Percentiles rank a stretch among this genome's conserved stretches.
Conservation (phyloP, 2,329 filamentous ascomycete genomes). For the Magnaporthiopsis incrustans region DNA sequence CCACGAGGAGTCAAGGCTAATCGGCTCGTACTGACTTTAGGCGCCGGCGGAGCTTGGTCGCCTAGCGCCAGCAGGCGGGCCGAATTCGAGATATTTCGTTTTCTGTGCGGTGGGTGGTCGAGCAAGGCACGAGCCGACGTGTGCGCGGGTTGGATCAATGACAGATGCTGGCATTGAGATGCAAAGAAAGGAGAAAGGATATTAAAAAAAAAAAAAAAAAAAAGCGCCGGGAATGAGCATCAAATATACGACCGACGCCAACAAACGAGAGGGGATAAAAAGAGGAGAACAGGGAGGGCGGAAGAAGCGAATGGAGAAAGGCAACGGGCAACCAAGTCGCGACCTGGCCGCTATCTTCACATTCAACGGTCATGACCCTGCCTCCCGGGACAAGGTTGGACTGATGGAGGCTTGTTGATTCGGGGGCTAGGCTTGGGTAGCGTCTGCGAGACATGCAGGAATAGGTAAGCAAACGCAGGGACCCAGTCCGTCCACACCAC, state of each 20-base stretch:
- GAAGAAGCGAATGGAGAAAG: background rate
- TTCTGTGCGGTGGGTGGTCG: background rate
- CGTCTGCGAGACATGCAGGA: slow-evolving; percentile 10
- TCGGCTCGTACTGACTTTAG: background rate
- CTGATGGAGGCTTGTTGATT: background rate
- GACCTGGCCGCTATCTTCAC: background rate
- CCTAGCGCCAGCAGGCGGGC: no score
- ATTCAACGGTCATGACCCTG: background rate
- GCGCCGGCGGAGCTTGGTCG: no score
- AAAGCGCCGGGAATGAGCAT: background rate
- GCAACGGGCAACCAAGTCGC: no score
- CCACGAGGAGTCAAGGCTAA: background rate
- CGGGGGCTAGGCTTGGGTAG: background rate
- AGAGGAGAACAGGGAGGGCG: background rate
- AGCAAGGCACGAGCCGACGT: no score
- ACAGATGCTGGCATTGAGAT: background rate
- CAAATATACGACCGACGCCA: background rate
- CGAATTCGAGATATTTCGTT: background rate
- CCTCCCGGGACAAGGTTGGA: no score
- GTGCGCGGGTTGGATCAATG: background rate
- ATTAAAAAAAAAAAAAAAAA: background rate
- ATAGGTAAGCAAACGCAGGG: slow-evolving; percentile 4
- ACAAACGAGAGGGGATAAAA: background rate
- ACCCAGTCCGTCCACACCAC: background rate
- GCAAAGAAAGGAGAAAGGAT: background rate